Evolutionary conservation across 2,329 filamentous ascomycete genomes (phyloP).

Genomic region (Scedosporium boydii): DNA sequence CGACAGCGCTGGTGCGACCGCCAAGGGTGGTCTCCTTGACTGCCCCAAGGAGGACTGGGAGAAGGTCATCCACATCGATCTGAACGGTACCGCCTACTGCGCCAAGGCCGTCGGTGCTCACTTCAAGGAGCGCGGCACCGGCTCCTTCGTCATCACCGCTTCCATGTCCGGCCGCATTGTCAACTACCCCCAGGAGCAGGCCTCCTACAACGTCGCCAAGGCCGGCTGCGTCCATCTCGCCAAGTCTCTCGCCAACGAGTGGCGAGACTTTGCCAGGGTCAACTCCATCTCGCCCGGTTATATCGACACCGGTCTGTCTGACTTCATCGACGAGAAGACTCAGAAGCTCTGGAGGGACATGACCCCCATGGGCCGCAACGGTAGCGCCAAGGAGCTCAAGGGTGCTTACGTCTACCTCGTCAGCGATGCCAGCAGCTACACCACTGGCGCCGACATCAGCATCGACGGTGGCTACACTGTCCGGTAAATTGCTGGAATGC

Average conservation of each 20-base stretch:
- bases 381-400: slow-evolving; percentile 68
- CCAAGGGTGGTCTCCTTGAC: slow-evolving; percentile 59
- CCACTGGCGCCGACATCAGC: slow-evolving; percentile 63
- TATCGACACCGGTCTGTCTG: slow-evolving; percentile 58
- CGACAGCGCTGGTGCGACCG: slow-evolving; percentile 54
- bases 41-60: slow-evolving; percentile 58
- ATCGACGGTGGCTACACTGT: slow-evolving; percentile 66
- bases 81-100: slow-evolving; percentile 72
- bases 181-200: slow-evolving; percentile 67
- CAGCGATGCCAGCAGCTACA: slow-evolving; percentile 74
- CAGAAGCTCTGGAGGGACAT: slow-evolving; percentile 5
- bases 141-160: slow-evolving; percentile 69
- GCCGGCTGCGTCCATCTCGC: slow-evolving; percentile 52
- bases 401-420: slow-evolving; percentile 75
- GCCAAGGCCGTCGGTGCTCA: slow-evolving; percentile 60
- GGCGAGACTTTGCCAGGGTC: slow-evolving; percentile 63
- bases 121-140: slow-evolving; percentile 61
- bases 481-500: slow-evolving; percentile 22
- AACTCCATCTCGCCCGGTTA: slow-evolving; percentile 70
- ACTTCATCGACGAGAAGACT: slow-evolving; percentile 2
- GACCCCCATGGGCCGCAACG: slow-evolving; percentile 48
- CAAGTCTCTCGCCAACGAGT: slow-evolving; percentile 58
- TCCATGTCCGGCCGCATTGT: slow-evolving; percentile 72
- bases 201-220: slow-evolving; percentile 66
- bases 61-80: slow-evolving; percentile 59